Evolutionary conservation across 345 rosid species (phyloP), one percentile per base, ranked within the genome.

Genomic region (Pugionium cornutum): DNA sequence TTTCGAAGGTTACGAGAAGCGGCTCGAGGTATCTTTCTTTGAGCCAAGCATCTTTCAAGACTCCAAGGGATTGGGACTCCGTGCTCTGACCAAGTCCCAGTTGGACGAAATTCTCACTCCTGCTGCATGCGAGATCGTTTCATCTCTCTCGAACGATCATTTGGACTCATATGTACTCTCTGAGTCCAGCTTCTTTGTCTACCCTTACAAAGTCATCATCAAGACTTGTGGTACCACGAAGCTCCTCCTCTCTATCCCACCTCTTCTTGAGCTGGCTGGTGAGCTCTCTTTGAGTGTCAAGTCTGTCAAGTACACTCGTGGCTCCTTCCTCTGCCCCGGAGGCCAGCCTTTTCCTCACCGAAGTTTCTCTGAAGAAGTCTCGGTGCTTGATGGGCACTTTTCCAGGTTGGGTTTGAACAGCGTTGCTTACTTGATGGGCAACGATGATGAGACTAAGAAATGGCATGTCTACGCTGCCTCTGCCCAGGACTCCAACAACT

Each of bases 161-260:
- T 74, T 92, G 25, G 96, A 92, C 66, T 92, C 98, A 9, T 89
- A 89, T 42, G 97, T 92, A 25, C 98, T 92, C 61, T 92, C 98
- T 7, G 98, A 92, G 74, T 92, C 97, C 25, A 92, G 97, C 88
- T 87, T 89, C 77, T 92, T 92, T 74, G 90, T 92, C 34, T 92
- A 74, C 79, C 85, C 98, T 0, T 88, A 89, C 89, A 89, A 92
- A 75, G 74, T 89, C 59, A 83, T 89, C 78, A 92, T 92, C 78
- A 92, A 92, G 77, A 92, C 98, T 55, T 94, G 99, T 41, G 99
- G 99, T 58, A 90, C 97, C 5, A 94, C 99, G 0, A 94, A 88
- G 62, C 76, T 94, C 78, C 96, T 94, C 6, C 86, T 88, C 42
- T 80, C 99, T 11, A 82, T 94, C 66, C 99, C 97, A 18, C 86